A percentile compares a stretch with the other conserved stretches of the same genome.
Evolutionary conservation across 306 rosid genomes (phyloP).

Genomic region (Arachis hypogaea): DNA sequence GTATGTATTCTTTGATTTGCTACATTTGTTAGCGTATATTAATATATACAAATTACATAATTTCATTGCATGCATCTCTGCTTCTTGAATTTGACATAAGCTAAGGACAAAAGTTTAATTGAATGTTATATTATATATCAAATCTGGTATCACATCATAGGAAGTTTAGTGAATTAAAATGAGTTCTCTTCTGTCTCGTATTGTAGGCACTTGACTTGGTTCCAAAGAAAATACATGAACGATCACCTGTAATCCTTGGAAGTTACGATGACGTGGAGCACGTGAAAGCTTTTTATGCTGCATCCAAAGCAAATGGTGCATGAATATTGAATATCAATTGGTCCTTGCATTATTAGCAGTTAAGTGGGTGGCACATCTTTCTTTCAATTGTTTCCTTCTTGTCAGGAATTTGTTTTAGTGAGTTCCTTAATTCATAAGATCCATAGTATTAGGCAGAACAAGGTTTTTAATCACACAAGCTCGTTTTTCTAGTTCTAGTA

Average conservation of each 20-base stretch:
- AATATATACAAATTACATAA: background rate
- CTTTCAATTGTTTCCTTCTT: background rate
- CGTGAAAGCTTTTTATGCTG: conserved; percentile 69
- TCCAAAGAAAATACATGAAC: conserved; percentile 71
- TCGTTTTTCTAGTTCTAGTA: too few relatives aligned
- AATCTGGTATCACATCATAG: conserved; percentile 5
- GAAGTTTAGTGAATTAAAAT: background rate
- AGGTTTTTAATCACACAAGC: too few relatives aligned
- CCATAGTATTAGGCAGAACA: too few relatives aligned
- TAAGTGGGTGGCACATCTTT: background rate
- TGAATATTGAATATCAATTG: conserved; percentile 19
- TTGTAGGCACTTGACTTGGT: conserved; percentile 84
- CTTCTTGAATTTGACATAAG: conserved; percentile 25
- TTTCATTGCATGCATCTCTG: conserved; percentile 15
- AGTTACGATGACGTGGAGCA: conserved; percentile 85
- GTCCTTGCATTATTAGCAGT: background rate
- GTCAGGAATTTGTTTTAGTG: background rate
- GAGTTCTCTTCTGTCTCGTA: background rate
- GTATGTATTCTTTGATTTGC: conserved; percentile 42
- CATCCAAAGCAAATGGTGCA: conserved; percentile 41
- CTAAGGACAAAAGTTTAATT: background rate
- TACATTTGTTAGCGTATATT: background rate
- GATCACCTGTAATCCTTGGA: conserved; percentile 86
- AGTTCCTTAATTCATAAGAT: background rate
- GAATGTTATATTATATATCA: background rate